phyloP scores from a whole-genome alignment of 2,329 filamentous ascomycete species.

The Didymella segeticola region DNA sequence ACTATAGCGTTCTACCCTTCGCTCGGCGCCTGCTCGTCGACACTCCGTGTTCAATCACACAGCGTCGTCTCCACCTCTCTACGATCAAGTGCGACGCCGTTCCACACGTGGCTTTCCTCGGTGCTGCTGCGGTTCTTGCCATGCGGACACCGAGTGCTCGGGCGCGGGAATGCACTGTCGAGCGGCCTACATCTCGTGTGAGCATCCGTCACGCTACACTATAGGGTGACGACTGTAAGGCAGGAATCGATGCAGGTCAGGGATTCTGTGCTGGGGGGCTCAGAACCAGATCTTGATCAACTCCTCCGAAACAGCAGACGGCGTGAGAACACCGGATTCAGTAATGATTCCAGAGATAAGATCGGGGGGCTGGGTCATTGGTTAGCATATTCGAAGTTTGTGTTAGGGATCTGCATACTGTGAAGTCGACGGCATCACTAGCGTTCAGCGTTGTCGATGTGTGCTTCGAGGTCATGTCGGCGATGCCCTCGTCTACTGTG shows the following conservation, averaged over 20 bases:
- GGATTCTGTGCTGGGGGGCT: constrained; percentile 25
- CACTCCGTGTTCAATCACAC: no score
- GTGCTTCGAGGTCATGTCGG: constrained; percentile 37
- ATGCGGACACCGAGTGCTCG: constrained; percentile 15
- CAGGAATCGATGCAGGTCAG: constrained; percentile 13
- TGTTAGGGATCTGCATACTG: constrained; percentile 54
- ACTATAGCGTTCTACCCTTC: no score
- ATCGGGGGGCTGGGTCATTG: constrained; percentile 63
- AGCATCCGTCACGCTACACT: constrained; percentile 10
- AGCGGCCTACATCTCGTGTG: constrained; percentile 20
- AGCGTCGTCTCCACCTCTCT: no score
- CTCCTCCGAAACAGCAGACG: constrained; percentile 73
- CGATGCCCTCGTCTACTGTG: constrained; percentile 52
- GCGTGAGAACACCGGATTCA: constrained; percentile 74
- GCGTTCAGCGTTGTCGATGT: constrained; percentile 32
- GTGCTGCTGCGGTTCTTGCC: constrained; percentile 19
- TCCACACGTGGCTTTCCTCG: constrained; percentile 17
- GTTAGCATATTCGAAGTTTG: constrained; percentile 4
- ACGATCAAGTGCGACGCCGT: constrained; percentile 13
- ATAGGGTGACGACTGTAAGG: not conserved
- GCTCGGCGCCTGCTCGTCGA: no score
- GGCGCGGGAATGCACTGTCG: constrained; percentile 9
- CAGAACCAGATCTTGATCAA: constrained; percentile 68
- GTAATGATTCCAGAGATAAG: constrained; percentile 77
- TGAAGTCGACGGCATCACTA: constrained; percentile 71